Base-by-base conservation (phyloP, 108 stramenopile species). In the Nitzschia sp. region DNA sequence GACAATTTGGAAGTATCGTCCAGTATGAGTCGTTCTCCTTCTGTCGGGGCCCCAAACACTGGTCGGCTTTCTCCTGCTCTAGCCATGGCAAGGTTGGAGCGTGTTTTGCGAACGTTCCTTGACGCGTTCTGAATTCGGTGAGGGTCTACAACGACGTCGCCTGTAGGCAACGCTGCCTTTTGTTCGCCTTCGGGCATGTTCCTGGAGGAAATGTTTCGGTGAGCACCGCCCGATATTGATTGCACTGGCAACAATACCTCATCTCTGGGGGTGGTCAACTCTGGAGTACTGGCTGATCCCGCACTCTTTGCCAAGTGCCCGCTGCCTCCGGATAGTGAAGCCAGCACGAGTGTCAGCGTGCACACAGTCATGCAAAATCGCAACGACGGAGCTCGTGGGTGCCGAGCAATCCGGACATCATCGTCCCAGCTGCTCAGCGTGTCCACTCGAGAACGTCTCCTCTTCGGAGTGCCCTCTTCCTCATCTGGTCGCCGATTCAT, bases 81-180 rank as follows among this genome's bases (percentile, higher is more conserved):
- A 8, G 74, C 74, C 66, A 75, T 66, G 26, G 67, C 74, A 13
- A 75, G 30, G 42, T 75, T 75, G 31, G 59, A 54, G 23, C 72
- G 46, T 2, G 54, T 29, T 63, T 29, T 31, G 56, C 36, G 6
- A 26, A 3, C 27, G 11, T 5, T 48, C 49, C 30, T 9, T 66
- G 48, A 17, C 21, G n/a, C n/a, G n/a, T n/a, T n/a, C n/a, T n/a
- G n/a, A n/a, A n/a, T n/a, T n/a, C n/a, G n/a, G n/a, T n/a, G n/a
- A n/a, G n/a, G n/a, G n/a, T n/a, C n/a, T n/a, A n/a, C n/a, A n/a
- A n/a, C n/a, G n/a, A n/a, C n/a, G n/a, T n/a, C n/a, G n/a, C n/a
- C n/a, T n/a, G n/a, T n/a, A n/a, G n/a, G n/a, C n/a, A n/a, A n/a
- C n/a, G n/a, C n/a, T n/a, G n/a, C n/a, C n/a, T n/a, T n/a, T n/a